Conservation (phyloP, 1,284 basidiomycete genomes). For the Ustilago nuda region DNA sequence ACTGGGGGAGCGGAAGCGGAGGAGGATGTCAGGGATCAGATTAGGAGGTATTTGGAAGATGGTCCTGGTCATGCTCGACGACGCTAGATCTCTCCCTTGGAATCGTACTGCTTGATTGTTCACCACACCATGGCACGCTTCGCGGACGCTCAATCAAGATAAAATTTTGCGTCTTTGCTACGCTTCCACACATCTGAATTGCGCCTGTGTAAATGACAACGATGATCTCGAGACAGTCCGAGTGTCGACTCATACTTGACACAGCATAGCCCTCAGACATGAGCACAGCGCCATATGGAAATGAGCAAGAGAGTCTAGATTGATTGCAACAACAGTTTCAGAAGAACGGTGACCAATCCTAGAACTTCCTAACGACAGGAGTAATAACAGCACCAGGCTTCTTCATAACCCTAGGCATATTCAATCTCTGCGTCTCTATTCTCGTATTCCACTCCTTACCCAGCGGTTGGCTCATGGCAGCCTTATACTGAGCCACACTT, state of each 20-base stretch:
- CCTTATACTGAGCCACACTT: slow-evolving; percentile 87
- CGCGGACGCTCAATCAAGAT: no score
- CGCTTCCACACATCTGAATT: no score
- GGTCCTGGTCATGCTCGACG: not conserved
- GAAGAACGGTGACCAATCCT: not conserved
- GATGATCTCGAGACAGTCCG: no score
- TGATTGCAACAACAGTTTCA: not conserved
- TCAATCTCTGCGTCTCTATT: slow-evolving; percentile 82
- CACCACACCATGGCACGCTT: no score
- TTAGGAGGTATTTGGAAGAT: not conserved
- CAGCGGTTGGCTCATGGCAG: slow-evolving; percentile 81
- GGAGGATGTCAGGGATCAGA: slow-evolving; percentile 2
- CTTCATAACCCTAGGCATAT: slow-evolving; percentile 60
- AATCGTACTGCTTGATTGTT: no score
- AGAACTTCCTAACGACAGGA: slow-evolving; percentile 51
- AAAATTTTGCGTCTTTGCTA: no score
- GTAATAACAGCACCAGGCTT: slow-evolving; percentile 61
- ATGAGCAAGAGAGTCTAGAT: not conserved
- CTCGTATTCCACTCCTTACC: slow-evolving; percentile 95
- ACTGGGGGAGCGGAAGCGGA: not conserved
- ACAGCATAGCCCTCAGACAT: no score
- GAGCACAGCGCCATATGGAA: not conserved
- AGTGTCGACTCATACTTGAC: no score
- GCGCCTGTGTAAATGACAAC: no score
- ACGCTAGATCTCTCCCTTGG: not conserved